These are phyloP conservation scores for Tulasnella calospora DNA, from an alignment of 768 basidiomycete genomes.

Conservation along the genomic window DNA sequence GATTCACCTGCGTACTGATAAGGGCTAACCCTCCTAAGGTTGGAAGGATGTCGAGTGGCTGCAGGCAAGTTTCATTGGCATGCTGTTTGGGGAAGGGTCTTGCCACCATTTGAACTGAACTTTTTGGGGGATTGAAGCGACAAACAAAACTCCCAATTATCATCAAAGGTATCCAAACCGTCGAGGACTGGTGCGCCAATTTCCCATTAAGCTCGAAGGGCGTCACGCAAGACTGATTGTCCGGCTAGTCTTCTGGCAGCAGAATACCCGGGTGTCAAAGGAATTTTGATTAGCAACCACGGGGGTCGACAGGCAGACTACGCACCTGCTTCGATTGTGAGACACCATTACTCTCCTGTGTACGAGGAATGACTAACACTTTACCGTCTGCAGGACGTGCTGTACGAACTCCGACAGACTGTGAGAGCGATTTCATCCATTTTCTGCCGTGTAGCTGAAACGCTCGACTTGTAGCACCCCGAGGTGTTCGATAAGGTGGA, in stretches of 20 bases:
- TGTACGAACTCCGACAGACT: constrained; percentile 15
- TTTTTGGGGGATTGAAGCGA: constrained; percentile 29
- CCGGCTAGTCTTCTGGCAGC: constrained; percentile 50
- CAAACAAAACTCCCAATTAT: constrained; percentile 44
- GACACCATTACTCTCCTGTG: background rate
- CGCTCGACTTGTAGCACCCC: constrained; percentile 30
- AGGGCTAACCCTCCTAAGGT: background rate
- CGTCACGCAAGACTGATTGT: background rate
- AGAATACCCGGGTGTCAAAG: constrained; percentile 71
- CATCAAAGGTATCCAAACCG: constrained; percentile 45
- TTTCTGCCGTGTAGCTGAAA: background rate
- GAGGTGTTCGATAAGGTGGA: constrained; percentile 42
- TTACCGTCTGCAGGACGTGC: constrained; percentile 2
- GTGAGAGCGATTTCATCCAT: background rate
- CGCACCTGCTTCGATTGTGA: constrained; percentile 21
- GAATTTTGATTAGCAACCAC: constrained; percentile 86
- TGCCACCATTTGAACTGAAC: too few species aligned
- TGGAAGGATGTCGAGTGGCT: constrained; percentile 26
- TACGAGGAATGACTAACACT: background rate
- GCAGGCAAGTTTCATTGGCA: background rate
- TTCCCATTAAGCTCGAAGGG: background rate
- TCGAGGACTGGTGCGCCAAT: constrained; percentile 39
- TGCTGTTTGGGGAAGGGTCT: background rate
- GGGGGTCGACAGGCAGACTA: constrained; percentile 55
- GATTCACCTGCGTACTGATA: background rate